phyloP scores from a whole-genome alignment of 768 basidiomycete species.

The Tubosaeta sp. region DNA sequence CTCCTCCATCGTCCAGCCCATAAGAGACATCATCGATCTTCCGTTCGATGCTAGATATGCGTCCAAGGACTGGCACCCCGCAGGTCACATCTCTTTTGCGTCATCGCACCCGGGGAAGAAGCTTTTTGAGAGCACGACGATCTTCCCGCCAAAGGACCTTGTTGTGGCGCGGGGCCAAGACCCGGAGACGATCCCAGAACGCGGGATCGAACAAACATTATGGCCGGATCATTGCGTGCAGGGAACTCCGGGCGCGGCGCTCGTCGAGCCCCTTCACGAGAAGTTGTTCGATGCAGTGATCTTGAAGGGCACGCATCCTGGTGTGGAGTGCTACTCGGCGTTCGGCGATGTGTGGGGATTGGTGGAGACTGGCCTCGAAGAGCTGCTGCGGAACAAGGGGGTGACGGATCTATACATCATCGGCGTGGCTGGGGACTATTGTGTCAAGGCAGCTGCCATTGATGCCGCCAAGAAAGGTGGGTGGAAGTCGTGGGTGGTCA shows the following conservation, averaged over 20 bases:
- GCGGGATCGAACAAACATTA: slow-evolving; percentile 48
- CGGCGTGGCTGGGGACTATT: slow-evolving; percentile 76
- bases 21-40: slow-evolving; percentile 55
- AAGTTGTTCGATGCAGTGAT: slow-evolving; percentile 40
- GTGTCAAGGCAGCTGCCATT: slow-evolving; percentile 58
- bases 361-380: slow-evolving; percentile 44
- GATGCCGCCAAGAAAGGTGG: slow-evolving; percentile 45
- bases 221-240: slow-evolving; percentile 84
- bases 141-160: slow-evolving; percentile 30
- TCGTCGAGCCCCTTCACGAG: slow-evolving; percentile 50
- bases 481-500: slow-evolving; percentile 49
- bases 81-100: slow-evolving; percentile 69
- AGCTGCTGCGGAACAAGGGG: slow-evolving; percentile 34
- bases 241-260: slow-evolving; percentile 52
- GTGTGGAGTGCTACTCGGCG: slow-evolving; percentile 78
- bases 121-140: slow-evolving; percentile 39
- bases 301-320: slow-evolving; percentile 51
- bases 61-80: slow-evolving; percentile 58
- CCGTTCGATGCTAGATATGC: slow-evolving; percentile 51
- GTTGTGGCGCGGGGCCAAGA: slow-evolving; percentile 27
- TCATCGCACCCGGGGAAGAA: slow-evolving; percentile 39
- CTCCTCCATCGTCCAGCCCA: slow-evolving; percentile 48
- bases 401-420: slow-evolving; percentile 60
- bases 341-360: slow-evolving; percentile 59
- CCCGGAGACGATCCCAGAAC: slow-evolving; percentile 9